A percentile compares a stretch with the other conserved stretches of the same genome.
phyloP scores from a whole-genome alignment of 176 grass and related monocot species.

The Ensete ventricosum region DNA sequence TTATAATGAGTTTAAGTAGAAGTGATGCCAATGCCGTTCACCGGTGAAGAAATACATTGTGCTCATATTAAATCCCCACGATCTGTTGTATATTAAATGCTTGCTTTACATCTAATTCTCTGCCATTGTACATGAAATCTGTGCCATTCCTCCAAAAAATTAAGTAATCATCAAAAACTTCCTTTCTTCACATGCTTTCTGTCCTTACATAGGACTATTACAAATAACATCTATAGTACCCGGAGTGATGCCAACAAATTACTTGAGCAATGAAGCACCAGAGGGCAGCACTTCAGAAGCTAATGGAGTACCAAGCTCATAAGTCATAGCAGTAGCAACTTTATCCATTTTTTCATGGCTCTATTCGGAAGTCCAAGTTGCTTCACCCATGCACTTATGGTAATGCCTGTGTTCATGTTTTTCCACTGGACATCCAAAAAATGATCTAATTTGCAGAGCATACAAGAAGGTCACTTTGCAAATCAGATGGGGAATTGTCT shows the following conservation, averaged over 20 bases:
- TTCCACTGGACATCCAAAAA: not conserved
- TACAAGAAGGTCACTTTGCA: slow-evolving; percentile 40
- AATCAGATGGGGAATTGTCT: slow-evolving; percentile 37
- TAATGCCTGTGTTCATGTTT: not conserved
- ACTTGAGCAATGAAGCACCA: not conserved
- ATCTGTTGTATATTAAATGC: not conserved
- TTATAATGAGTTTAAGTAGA: not conserved
- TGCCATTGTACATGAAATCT: not conserved
- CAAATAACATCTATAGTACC: not conserved
- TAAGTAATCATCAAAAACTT: not conserved
- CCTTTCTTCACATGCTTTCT: not conserved
- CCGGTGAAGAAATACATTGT: not conserved
- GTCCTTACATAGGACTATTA: not conserved
- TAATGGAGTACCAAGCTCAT: not conserved
- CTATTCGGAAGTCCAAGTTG: not conserved
- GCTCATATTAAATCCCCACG: not conserved
- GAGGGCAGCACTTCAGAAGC: not conserved
- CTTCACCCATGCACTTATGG: not conserved
- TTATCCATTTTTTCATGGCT: too few species aligned
- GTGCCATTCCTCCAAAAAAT: not conserved
- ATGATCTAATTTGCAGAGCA: slow-evolving; percentile 47
- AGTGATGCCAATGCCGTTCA: not conserved
- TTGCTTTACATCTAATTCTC: not conserved
- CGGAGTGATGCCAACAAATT: not conserved
- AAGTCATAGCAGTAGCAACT: too few species aligned